These are phyloP conservation scores for Panaeolus papilionaceus DNA, from an alignment of 768 basidiomycete species.

Conservation along the genomic window DNA sequence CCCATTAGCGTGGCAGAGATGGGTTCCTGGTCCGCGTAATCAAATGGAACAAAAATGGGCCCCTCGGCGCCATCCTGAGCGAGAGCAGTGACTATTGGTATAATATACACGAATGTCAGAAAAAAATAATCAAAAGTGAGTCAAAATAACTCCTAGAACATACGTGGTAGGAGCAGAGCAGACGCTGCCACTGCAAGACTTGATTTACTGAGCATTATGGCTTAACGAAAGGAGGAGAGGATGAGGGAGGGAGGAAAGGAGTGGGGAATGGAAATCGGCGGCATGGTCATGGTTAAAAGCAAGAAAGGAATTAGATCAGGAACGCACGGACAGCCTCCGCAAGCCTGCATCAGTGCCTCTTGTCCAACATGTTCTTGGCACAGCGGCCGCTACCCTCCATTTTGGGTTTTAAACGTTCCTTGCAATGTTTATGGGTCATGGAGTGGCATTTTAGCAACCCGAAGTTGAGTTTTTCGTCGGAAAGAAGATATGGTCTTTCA, in stretches of 20 bases:
- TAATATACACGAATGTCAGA: neutral
- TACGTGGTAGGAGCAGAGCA: neutral
- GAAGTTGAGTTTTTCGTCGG: too few species aligned
- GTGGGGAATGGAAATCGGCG: neutral
- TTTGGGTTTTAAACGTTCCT: neutral
- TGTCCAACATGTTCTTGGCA: neutral
- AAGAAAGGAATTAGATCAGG: neutral
- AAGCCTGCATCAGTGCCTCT: neutral
- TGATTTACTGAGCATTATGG: neutral
- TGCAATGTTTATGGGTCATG: too few species aligned
- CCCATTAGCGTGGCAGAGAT: slow-evolving; percentile 21
- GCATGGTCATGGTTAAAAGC: neutral
- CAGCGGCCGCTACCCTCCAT: neutral
- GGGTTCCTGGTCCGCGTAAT: slow-evolving; percentile 22
- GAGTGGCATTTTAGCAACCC: too few species aligned
- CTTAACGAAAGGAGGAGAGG: neutral
- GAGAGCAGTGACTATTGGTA: neutral
- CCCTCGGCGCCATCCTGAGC: slow-evolving; percentile 21
- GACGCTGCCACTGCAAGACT: neutral
- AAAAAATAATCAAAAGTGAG: neutral
- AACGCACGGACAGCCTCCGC: neutral
- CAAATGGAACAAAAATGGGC: slow-evolving; percentile 31
- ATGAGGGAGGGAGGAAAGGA: neutral
- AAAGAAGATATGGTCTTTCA: too few species aligned
- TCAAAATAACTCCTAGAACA: neutral